Evolutionary conservation across 257 asterid species (phyloP).

Genomic region (Galeopsis tetrahit): DNA sequence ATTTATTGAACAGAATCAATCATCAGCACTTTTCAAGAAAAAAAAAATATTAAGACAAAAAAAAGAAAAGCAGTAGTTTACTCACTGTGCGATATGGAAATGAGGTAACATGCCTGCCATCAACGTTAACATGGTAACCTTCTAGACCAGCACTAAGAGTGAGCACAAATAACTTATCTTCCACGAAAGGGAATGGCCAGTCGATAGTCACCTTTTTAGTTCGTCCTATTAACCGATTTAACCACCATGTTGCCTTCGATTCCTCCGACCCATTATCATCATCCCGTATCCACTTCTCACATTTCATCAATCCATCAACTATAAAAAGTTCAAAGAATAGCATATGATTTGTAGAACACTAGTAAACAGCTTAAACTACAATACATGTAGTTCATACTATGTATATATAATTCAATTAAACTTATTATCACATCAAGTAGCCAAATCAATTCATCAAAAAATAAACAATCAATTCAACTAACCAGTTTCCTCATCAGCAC

Average conservation of each 20-base stretch:
- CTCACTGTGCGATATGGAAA: slow-evolving; percentile 94
- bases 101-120: slow-evolving; percentile 93
- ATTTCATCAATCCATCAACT: slow-evolving; percentile 84
- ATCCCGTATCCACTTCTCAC: slow-evolving; percentile 86
- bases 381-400: no score
- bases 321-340: slow-evolving; percentile 37
- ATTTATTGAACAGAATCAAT: slow-evolving; percentile 19
- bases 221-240: slow-evolving; percentile 74
- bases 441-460: slow-evolving; percentile 30
- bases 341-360: slow-evolving; percentile 4
- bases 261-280: slow-evolving; percentile 71
- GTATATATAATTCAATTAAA: not conserved
- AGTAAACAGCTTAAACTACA: no score
- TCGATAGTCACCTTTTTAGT: slow-evolving; percentile 70
- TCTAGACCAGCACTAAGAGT: slow-evolving; percentile 97
- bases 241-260: slow-evolving; percentile 85
- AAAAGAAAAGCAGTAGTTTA: slow-evolving; percentile 20
- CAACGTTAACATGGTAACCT: slow-evolving; percentile 88
- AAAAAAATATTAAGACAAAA: not conserved
- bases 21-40: slow-evolving; percentile 22
- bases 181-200: slow-evolving; percentile 95
- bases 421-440: slow-evolving; percentile 16
- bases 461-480: slow-evolving; percentile 34
- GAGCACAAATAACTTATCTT: slow-evolving; percentile 78
- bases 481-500: slow-evolving; percentile 96